Evolutionary conservation across 306 rosid species (phyloP).

Genomic region (Luffa acutangula): DNA sequence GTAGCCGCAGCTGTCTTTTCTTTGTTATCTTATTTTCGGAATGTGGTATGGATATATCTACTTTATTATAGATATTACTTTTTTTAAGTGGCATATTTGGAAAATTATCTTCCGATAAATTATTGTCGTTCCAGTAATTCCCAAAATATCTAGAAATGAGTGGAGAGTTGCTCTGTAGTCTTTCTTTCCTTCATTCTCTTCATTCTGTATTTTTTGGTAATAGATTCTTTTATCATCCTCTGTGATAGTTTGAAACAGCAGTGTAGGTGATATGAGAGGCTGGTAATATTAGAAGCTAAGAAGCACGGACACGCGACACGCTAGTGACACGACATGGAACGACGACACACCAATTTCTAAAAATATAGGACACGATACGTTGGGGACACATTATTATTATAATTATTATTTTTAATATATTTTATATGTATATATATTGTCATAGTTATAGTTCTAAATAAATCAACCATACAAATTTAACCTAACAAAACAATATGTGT

Average conservation of each 20-base stretch:
- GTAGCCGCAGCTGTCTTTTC: slow-evolving; percentile 55
- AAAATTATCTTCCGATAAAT: background rate
- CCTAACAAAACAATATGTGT: too few species aligned
- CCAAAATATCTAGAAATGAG: background rate
- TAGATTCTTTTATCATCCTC: background rate
- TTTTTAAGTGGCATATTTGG: background rate
- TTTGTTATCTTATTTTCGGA: slow-evolving; percentile 54
- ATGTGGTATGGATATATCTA: slow-evolving; percentile 45
- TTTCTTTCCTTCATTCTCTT: background rate
- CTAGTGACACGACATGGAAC: too few species aligned
- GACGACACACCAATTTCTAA: too few species aligned
- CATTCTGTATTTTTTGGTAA: background rate
- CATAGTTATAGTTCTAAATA: too few species aligned
- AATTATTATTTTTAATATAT: too few species aligned
- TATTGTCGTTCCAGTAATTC: background rate
- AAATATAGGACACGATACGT: too few species aligned
- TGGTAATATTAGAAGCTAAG: background rate
- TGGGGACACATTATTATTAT: too few species aligned
- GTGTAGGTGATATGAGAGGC: background rate
- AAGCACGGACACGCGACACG: too few species aligned
- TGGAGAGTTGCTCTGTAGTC: background rate
- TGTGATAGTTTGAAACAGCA: background rate
- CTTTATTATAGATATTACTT: background rate
- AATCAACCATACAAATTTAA: too few species aligned
- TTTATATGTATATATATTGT: too few species aligned